Conservation (phyloP, 179 eudicot species). For the Spinacia oleracea region DNA sequence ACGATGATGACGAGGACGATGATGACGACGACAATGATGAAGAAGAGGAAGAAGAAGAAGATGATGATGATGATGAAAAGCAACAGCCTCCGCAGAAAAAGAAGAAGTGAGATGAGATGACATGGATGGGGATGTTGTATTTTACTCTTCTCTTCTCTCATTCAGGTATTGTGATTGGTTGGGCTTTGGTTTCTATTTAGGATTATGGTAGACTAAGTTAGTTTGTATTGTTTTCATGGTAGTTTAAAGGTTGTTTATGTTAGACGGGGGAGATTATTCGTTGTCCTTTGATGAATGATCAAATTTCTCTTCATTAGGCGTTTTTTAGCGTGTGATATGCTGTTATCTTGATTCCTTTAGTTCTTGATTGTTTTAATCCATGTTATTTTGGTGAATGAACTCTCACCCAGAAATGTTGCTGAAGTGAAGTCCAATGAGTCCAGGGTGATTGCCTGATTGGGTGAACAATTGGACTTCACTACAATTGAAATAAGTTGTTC, state of each 20-base stretch:
- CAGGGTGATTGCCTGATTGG: too few relatives aligned
- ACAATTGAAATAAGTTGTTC: too few relatives aligned
- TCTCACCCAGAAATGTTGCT: neutral
- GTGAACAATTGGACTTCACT: too few relatives aligned
- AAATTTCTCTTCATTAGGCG: conserved; percentile 7
- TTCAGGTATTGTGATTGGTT: conserved; percentile 19
- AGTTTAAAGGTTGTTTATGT: conserved; percentile 18
- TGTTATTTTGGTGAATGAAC: neutral
- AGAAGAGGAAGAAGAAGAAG: conserved; percentile 45
- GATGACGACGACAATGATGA: conserved; percentile 36
- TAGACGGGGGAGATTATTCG: neutral
- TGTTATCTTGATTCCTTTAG: neutral
- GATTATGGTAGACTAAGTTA: conserved; percentile 2
- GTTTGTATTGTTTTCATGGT: neutral
- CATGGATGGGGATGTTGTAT: conserved; percentile 14
- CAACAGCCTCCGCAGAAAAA: conserved; percentile 45
- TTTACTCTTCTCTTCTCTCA: neutral
- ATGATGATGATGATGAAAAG: conserved; percentile 46
- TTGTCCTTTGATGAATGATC: neutral
- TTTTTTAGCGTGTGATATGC: neutral
- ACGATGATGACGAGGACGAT: conserved; percentile 31
- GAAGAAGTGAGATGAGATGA: conserved; percentile 47
- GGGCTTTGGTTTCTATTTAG: neutral
- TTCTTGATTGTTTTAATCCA: neutral
- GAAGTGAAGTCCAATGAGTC: neutral